Base-by-base conservation (phyloP, 805 yeast species). In the Candida maesae region DNA sequence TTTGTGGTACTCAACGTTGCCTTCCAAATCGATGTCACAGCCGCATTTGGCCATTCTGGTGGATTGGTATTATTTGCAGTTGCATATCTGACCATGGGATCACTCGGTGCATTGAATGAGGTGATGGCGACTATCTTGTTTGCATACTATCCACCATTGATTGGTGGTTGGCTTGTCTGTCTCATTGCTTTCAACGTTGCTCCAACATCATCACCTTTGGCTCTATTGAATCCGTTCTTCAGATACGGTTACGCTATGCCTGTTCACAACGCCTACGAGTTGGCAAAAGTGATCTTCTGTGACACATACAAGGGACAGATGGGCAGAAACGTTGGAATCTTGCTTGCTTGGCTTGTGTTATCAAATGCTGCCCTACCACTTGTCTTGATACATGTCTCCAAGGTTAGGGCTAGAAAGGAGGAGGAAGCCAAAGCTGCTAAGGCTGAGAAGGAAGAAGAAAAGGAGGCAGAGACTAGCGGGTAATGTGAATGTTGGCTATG, bases 101-200 rank as follows among this genome's bases (percentile, higher is more conserved):
- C 88, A 1, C 77, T 83, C 15, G 95, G 93, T 34, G 73, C 81
- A 15, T 75, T 81, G 24, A 81, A 80, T 53, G 91, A 85, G 60
- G 73, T 78, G 44, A 61, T 73, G 44, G 76, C 79, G 1, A 57
- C 77, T 54, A 17, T 82, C 5, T 59, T 73, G 12, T 62, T 80
- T 36, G 59, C 77, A 10, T 45, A 66, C 14, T 68, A 67, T 40
- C 89, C 91, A 1, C 88, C 87, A 18, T 43, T 73, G 37, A 53
- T 81, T 42, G 91, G 91, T 3, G 78, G 83, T 54, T 82, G 89
- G 87, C 56, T 84, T 51, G 65, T 83, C 44, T 67, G 73, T 42
- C 80, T 85, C 73, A 86, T 83, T 47, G 70, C 80, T 37, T 27
- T 68, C 15, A 84, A 84, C 55, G 73, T 81, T 35, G 65, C 88